phyloP scores from a whole-genome alignment of 768 basidiomycete genomes.

The Russula sp. region DNA sequence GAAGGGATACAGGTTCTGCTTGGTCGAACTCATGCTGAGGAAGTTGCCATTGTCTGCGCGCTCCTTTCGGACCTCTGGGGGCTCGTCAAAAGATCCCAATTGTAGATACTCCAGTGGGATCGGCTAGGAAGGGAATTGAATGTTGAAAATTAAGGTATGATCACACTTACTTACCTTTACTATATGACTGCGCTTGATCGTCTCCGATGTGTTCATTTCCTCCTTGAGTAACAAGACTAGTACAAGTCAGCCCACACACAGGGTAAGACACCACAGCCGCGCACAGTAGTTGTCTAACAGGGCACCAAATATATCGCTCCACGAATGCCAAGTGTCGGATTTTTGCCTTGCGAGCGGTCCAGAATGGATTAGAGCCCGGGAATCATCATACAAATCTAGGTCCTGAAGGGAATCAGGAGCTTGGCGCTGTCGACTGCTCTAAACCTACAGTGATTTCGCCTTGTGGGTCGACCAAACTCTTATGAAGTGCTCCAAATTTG shows the following conservation, averaged over 20 bases:
- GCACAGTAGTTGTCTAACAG: slow-evolving; percentile 73
- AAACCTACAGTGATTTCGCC: slow-evolving; percentile 73
- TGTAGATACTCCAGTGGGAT: slow-evolving; percentile 74
- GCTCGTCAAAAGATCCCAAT: slow-evolving; percentile 53
- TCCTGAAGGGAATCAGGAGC: slow-evolving; percentile 42
- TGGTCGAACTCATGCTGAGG: slow-evolving; percentile 45
- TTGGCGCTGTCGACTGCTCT: not conserved
- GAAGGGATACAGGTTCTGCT: slow-evolving; percentile 62
- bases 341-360: slow-evolving; percentile 53
- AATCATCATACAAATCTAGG: slow-evolving; percentile 72
- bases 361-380: slow-evolving; percentile 61
- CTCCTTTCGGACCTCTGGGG: slow-evolving; percentile 58
- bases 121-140: slow-evolving; percentile 42
- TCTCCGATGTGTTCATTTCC: slow-evolving; percentile 44
- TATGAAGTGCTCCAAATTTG: slow-evolving; percentile 75
- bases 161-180: slow-evolving; percentile 54
- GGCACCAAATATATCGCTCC: slow-evolving; percentile 60
- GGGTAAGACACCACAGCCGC: slow-evolving; percentile 23
- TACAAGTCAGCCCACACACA: slow-evolving; percentile 7
- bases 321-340: slow-evolving; percentile 61
- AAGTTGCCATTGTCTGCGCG: slow-evolving; percentile 50
- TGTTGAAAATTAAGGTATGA: not conserved
- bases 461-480: slow-evolving; percentile 63
- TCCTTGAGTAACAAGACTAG: slow-evolving; percentile 60
- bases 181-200: slow-evolving; percentile 45